phyloP scores from a whole-genome alignment of 805 yeast genomes.

The Zygotorulaspora danielsina region DNA sequence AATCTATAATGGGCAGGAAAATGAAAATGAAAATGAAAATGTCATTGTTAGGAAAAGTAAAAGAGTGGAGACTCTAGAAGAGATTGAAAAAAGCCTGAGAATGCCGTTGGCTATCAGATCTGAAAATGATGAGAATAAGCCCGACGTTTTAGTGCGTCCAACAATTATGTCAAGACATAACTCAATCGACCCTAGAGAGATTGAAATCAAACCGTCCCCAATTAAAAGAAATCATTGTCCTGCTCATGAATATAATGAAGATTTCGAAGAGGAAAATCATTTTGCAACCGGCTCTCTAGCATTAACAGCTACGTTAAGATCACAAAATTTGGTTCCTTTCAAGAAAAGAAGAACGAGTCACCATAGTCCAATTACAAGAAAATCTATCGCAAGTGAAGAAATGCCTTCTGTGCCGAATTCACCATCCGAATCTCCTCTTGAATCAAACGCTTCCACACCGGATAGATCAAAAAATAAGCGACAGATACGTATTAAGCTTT shows the following conservation, averaged over 20 bases:
- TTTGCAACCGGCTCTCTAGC: constrained; percentile 23
- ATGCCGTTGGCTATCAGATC: constrained; percentile 5
- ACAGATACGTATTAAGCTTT: background rate
- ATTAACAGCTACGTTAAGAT: constrained; percentile 11
- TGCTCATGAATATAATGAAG: background rate
- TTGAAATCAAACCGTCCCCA: constrained; percentile 18
- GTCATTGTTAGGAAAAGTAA: background rate
- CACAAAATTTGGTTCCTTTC: constrained; percentile 4
- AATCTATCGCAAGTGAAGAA: background rate
- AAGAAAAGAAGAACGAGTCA: constrained; percentile 5
- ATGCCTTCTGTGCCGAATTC: background rate
- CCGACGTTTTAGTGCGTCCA: constrained; percentile 3
- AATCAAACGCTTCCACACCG: background rate
- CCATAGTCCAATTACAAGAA: background rate
- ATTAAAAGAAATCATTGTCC: background rate
- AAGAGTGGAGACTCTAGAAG: constrained; percentile 22
- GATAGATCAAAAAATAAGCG: background rate
- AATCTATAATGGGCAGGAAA: too few relatives aligned
- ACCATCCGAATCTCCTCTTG: background rate
- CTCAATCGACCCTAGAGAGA: constrained; percentile 24
- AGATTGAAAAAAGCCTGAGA: constrained; percentile 18
- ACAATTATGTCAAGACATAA: constrained; percentile 5
- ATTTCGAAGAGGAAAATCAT: constrained; percentile 13
- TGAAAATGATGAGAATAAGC: constrained; percentile 1
- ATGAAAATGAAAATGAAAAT: background rate